Percentiles rank a stretch among this genome's conserved stretches.
Evolutionary conservation across 164 flowering plant genomes (phyloP).

Genomic region (Euptelea pleiosperma): DNA sequence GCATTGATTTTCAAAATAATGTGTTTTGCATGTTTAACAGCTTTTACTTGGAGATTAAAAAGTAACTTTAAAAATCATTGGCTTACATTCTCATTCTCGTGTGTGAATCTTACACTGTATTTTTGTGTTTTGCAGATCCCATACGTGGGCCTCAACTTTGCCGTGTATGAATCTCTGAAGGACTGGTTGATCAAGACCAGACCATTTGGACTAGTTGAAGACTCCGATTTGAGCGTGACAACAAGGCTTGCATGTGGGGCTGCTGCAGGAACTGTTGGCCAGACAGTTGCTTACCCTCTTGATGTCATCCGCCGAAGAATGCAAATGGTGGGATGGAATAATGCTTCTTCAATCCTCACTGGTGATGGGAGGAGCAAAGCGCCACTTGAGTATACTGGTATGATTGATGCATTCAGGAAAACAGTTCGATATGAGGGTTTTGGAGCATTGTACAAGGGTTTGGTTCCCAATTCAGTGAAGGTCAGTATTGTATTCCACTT

Average conservation of each 20-base stretch:
- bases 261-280: conserved; percentile 95
- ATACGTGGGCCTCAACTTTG: conserved; percentile 94
- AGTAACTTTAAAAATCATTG: background rate
- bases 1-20: too few relatives aligned
- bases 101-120: background rate
- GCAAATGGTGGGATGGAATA: conserved; percentile 99
- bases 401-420: conserved; percentile 93
- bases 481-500: conserved; percentile 32
- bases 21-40: too few relatives aligned
- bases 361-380: conserved; percentile 77
- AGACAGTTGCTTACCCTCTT: conserved; percentile 95
- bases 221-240: conserved; percentile 64
- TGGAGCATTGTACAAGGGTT: conserved; percentile 93
- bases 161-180: conserved; percentile 93
- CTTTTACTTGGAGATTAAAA: background rate
- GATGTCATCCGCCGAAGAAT: conserved; percentile 95
- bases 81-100: background rate
- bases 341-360: conserved; percentile 74
- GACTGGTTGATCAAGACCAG: conserved; percentile 71
- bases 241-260: conserved; percentile 96
- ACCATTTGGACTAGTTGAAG: conserved; percentile 67
- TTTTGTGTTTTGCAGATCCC: conserved; percentile 54
- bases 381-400: conserved; percentile 69
- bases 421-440: conserved; percentile 89
- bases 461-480: conserved; percentile 98